Percentiles rank a stretch among this genome's conserved stretches.
These are phyloP conservation scores for Syncephalastrum sp. DNA, from an alignment of 371 early-diverging fungal genomes.

Conservation along the genomic window DNA sequence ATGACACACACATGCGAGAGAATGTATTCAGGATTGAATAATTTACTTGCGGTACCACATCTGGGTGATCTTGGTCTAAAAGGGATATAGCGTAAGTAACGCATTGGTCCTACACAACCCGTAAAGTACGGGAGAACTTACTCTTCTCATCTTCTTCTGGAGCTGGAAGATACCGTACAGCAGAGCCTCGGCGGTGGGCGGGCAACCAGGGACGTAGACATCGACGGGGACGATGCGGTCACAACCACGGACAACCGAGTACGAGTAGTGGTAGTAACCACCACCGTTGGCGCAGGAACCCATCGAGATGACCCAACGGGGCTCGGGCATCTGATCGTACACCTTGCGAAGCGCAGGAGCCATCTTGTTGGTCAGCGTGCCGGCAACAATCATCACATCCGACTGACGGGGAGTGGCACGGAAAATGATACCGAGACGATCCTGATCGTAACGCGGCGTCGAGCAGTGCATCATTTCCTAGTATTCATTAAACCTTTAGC, in stretches of 20 bases:
- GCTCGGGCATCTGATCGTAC: conserved; percentile 96
- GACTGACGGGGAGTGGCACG: conserved; percentile 98
- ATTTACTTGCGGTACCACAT: conserved; percentile 59
- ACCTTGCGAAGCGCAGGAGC: conserved; percentile 97
- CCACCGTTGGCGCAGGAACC: conserved; percentile 97
- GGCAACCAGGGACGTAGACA: conserved; percentile 98
- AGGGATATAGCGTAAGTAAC: too few species aligned
- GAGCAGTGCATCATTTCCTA: conserved; percentile 99
- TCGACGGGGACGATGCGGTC: conserved; percentile 96
- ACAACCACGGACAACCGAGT: conserved; percentile 93
- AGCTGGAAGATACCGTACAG: conserved; percentile 96
- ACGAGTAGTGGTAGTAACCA: conserved; percentile 98
- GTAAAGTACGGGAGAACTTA: conserved; percentile 19
- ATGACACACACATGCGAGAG: conserved; percentile 3
- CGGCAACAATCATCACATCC: conserved; percentile 99
- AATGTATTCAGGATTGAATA: conserved; percentile 4
- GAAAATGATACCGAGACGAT: conserved; percentile 96
- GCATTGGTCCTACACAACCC: too few species aligned
- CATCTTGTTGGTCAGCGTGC: conserved; percentile 98
- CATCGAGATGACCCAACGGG: conserved; percentile 99
- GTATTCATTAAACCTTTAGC: too few species aligned
- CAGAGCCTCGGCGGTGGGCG: conserved; percentile 96
- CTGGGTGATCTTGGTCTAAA: conserved; percentile 53
- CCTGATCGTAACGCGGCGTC: conserved; percentile 96
- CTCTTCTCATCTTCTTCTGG: conserved; percentile 94